Evolutionary conservation across 2,329 filamentous ascomycete species (phyloP), one percentile per base, ranked within the genome.

Genomic region (Fusarium pseudonygamai): DNA sequence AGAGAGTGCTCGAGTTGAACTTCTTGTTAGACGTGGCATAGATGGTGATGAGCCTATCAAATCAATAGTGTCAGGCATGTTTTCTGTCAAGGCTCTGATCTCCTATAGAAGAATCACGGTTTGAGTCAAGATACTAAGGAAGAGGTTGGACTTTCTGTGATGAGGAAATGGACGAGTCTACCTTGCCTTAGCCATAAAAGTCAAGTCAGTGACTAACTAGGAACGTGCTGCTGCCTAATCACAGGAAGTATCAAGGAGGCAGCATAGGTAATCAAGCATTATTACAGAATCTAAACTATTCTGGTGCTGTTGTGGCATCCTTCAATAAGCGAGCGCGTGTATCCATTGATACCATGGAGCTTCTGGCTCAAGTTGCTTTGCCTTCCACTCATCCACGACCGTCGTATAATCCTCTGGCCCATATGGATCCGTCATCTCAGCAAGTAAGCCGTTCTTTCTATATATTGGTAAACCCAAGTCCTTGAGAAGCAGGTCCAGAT

Each of bases 401-500:
- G 84, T 83, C 50, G 78, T 79, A 75, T 92, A 92, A 74, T 92
- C 90, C 59, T 86, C 84, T 4, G 88, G 86, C 2, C 87, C 86
- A 79, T 92, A 92, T 5, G 89, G 85, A 55, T 85, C 80, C 64
- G 86, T 87, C 36, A 87, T 83, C 76, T 91, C 90, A 2, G 82
- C 82, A 58, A 86, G 76, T 76, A 81, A 84, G 1, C 87, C 85
- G 15, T 84, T 81, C 82, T 92, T 92, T 39, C 89, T 83, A 72
- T 87, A 84, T 20, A 83, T 83, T 24, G 85, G 82, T 61, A 95
- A 80, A 0, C 89, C 92, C 63, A 95, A 76, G 79, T 96, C 93
- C 9, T 83, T 82, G 67, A 93, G 78, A 77, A 96, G 79, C 77
- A 91, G 77, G 80, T 95, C 93, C 24, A 94, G 79, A 66, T 94